Evolutionary conservation across 2,329 filamentous ascomycete species (phyloP), one percentile per base, ranked within the genome.

Genomic region (Ploettnerulaceae sp.): DNA sequence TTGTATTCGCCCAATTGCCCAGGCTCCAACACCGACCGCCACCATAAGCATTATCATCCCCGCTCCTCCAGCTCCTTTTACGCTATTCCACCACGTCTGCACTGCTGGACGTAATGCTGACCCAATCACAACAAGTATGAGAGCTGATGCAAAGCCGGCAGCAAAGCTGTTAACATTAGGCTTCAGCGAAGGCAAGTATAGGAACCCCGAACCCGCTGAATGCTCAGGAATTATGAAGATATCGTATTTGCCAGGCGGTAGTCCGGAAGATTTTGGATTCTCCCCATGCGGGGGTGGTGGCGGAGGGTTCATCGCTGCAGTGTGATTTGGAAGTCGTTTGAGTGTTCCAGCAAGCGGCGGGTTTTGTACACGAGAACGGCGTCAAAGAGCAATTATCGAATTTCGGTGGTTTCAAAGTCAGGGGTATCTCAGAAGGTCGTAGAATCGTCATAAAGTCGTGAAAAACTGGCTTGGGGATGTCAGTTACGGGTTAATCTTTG

Each of bases 171-270:
- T 95, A 61, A 84, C 76, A 61, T 93, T 87, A 15, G 88, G 85
- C 62, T 84, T 79, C 52, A 97, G 68, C 0, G 90, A 95, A 0
- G 91, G 91, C n/a, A 97, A 78, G 66, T 97, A 96, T 21, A 97
- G 73, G 67, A 96, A 96, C 25, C 91, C 91, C 0, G 82, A 81
- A 43, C 91, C 91, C 5, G 90, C 77, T 8, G 89, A 91, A 66
- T 95, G 89, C 36, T 90, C 88, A 6, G 91, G 91, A 61, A 97
- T 90, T 65, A 96, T 85, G 71, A 96, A 96, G 64, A 97, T 95
- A 71, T 97, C 91, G 68, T 95, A 97, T 64, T 93, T 94, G 45
- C 91, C 90, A 1, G 86, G 76, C 2, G 91, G 91, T 37, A 96
- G 72, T 47, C 86, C 84, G 20, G 73, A 71, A 2, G 78, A 79